phyloP scores from a whole-genome alignment of 2,329 filamentous ascomycete species.

The Cladophialophora exuberans region DNA sequence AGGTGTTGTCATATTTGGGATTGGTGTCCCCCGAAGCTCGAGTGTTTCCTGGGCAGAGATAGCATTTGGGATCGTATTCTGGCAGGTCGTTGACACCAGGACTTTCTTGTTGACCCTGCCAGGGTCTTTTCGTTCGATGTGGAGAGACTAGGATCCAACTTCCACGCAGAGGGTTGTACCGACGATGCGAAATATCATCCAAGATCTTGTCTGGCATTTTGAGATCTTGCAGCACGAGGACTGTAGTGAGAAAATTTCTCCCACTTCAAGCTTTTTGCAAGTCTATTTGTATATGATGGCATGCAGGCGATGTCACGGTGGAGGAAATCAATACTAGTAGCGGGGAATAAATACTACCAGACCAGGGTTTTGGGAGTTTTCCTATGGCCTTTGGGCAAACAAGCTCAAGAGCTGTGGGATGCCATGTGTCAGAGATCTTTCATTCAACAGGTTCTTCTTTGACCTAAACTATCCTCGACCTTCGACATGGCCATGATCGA shows the following conservation, averaged over 20 bases:
- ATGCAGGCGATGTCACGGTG: neutral
- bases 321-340: neutral
- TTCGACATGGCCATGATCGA: too few species aligned
- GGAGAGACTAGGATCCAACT: conserved; percentile 94
- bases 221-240: too few species aligned
- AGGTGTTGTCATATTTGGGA: conserved; percentile 82
- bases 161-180: conserved; percentile 88
- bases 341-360: neutral
- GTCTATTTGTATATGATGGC: neutral
- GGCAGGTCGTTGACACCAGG: conserved; percentile 71
- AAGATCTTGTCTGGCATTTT: conserved; percentile 76
- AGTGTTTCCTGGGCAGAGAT: conserved; percentile 89
- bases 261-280: neutral
- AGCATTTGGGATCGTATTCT: conserved; percentile 87
- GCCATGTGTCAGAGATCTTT: neutral
- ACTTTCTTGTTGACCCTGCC: conserved; percentile 85
- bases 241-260: too few species aligned
- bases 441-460: neutral
- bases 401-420: neutral
- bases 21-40: conserved; percentile 86
- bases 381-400: neutral
- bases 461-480: too few species aligned
- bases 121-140: conserved; percentile 93
- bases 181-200: conserved; percentile 93
- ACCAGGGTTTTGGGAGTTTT: neutral